Conservation (phyloP, 148 eudicot species). For the Chenopodium suecicum region DNA sequence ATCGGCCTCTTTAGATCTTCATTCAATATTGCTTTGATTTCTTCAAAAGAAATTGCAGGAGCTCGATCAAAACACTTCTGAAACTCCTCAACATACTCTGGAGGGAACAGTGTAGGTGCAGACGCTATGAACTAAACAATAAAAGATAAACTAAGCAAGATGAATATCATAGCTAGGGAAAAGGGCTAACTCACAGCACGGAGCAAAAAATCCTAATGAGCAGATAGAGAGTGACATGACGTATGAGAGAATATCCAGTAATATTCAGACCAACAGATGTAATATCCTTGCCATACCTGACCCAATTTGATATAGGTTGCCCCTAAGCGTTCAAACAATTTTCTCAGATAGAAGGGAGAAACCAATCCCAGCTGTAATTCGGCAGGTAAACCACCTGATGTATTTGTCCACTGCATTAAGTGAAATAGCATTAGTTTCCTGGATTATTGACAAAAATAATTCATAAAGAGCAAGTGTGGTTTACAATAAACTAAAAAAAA, state of each 20-base stretch:
- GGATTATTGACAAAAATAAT: neutral
- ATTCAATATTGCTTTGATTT: conserved; percentile 67
- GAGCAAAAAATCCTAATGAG: neutral
- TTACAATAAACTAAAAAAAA: too few relatives aligned
- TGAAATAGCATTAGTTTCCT: conserved; percentile 22
- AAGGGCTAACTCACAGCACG: neutral
- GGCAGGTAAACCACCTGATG: conserved; percentile 65
- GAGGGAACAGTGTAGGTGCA: conserved; percentile 92
- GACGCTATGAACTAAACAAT: conserved; percentile 82
- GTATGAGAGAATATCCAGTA: neutral
- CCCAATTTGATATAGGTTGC: conserved; percentile 97
- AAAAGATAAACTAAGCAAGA: conserved; percentile 22
- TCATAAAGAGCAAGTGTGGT: neutral
- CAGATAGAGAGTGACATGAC: neutral
- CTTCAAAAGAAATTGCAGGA: conserved; percentile 79
- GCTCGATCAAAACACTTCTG: conserved; percentile 95
- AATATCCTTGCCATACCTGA: conserved; percentile 48
- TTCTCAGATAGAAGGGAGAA: conserved; percentile 85
- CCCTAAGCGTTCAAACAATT: conserved; percentile 94
- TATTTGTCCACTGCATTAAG: conserved; percentile 53
- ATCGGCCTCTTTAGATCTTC: conserved; percentile 82
- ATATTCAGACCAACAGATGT: neutral
- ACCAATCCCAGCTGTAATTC: conserved; percentile 76
- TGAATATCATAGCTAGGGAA: conserved; percentile 1
- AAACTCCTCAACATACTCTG: conserved; percentile 90